These are phyloP conservation scores for Millerago galiae DNA, from an alignment of 805 yeast genomes.

Conservation along the genomic window DNA sequence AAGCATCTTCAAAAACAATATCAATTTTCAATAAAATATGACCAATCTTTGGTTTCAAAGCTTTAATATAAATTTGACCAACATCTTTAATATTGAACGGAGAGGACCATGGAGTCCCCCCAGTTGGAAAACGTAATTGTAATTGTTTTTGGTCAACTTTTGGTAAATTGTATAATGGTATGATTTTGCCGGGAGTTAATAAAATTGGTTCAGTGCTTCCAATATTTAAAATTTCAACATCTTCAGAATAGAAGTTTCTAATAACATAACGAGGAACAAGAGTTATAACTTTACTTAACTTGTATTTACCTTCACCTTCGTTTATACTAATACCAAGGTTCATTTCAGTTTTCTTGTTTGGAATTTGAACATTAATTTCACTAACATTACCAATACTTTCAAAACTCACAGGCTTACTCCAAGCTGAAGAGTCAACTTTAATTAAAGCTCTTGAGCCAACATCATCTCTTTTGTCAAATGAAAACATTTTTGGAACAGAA, in stretches of 20 bases:
- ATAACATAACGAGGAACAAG: slow-evolving; percentile 79
- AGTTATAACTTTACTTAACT: slow-evolving; percentile 68
- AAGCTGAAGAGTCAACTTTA: slow-evolving; percentile 58
- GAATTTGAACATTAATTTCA: slow-evolving; percentile 46
- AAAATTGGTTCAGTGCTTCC: slow-evolving; percentile 50
- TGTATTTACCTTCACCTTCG: slow-evolving; percentile 84
- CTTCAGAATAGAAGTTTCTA: slow-evolving; percentile 50
- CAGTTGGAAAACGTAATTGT: slow-evolving; percentile 49
- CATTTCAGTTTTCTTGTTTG: slow-evolving; percentile 51
- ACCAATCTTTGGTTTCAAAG: slow-evolving; percentile 55
- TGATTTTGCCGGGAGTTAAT: slow-evolving; percentile 40
- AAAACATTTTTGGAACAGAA: slow-evolving; percentile 71
- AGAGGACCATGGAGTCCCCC: slow-evolving; percentile 70
- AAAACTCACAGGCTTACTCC: slow-evolving; percentile 72
- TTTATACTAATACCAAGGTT: slow-evolving; percentile 67
- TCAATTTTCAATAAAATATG: slow-evolving; percentile 69
- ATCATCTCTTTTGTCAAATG: slow-evolving; percentile 57
- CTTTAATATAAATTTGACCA: slow-evolving; percentile 74
- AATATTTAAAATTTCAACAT: slow-evolving; percentile 56
- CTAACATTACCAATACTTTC: slow-evolving; percentile 84
- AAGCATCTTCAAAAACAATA: slow-evolving; percentile 70
- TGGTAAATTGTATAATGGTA: slow-evolving; percentile 62
- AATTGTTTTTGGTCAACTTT: slow-evolving; percentile 53
- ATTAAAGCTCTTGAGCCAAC: slow-evolving; percentile 61
- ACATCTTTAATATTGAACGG: slow-evolving; percentile 81